phyloP scores from a whole-genome alignment of 208 protist species.

The Leishmania amazonensis region DNA sequence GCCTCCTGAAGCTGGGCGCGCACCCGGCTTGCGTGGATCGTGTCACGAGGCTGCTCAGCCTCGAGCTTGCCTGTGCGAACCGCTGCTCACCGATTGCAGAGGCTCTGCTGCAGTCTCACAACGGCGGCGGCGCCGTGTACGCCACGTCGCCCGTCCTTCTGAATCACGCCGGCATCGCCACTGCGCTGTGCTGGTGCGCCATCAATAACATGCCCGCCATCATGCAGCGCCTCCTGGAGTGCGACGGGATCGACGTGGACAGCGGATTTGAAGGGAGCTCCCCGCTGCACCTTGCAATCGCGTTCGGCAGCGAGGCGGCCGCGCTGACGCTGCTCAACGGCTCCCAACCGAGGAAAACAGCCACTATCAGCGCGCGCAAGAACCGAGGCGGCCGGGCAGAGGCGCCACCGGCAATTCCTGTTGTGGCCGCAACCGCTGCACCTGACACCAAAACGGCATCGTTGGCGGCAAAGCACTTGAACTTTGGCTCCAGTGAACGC shows the following conservation, averaged over 20 bases:
- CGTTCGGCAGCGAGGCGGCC: slow-evolving; percentile 62
- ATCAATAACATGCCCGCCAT: slow-evolving; percentile 72
- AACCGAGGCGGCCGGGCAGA: background rate
- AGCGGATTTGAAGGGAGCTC: slow-evolving; percentile 64
- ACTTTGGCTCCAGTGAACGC: background rate
- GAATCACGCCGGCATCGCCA: slow-evolving; percentile 75
- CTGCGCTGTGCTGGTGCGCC: slow-evolving; percentile 81
- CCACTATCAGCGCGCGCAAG: background rate
- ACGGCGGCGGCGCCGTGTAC: slow-evolving; percentile 28
- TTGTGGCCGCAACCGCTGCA: background rate
- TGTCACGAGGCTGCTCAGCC: slow-evolving; percentile 56
- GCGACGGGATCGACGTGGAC: slow-evolving; percentile 56
- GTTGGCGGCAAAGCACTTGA: background rate
- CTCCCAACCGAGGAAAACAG: slow-evolving; percentile 22
- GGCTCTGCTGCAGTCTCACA: slow-evolving; percentile 38
- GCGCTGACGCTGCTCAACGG: slow-evolving; percentile 58
- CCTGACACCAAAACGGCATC: background rate
- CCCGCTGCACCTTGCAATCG: slow-evolving; percentile 72
- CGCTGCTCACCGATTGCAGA: slow-evolving; percentile 57
- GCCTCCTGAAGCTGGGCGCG: slow-evolving; percentile 68
- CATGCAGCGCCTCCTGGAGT: slow-evolving; percentile 52
- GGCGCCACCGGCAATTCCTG: background rate
- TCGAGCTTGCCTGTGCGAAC: slow-evolving; percentile 82
- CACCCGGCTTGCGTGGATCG: slow-evolving; percentile 68
- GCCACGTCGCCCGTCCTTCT: slow-evolving; percentile 52